Evolutionary conservation across 306 rosid species (phyloP).

Genomic region (Rosa lucieae): DNA sequence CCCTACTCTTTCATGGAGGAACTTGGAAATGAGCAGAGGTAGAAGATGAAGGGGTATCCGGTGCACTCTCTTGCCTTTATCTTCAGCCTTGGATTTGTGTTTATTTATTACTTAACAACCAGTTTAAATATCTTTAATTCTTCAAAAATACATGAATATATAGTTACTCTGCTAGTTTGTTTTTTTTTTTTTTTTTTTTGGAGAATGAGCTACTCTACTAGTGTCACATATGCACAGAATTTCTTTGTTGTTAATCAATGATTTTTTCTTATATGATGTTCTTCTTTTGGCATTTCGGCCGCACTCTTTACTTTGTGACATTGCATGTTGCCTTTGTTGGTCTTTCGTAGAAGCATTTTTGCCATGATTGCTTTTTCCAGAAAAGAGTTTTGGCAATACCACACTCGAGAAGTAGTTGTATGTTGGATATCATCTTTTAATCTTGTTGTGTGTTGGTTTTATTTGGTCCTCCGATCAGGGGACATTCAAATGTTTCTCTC

Average conservation of each 20-base stretch:
- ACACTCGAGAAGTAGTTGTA: background rate
- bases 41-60: background rate
- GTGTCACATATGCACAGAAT: background rate
- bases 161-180: background rate
- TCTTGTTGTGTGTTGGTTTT: conserved; percentile 2
- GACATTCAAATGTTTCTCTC: background rate
- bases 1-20: background rate
- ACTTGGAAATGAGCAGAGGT: background rate
- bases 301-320: background rate
- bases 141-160: background rate
- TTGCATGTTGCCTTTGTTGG: background rate
- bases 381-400: conserved; percentile 1
- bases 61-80: background rate
- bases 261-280: background rate
- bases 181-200: too few species aligned
- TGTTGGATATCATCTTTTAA: background rate
- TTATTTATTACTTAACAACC: background rate
- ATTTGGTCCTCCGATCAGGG: background rate
- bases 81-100: background rate
- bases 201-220: too few species aligned
- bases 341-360: background rate
- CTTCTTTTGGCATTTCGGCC: conserved; percentile 3
- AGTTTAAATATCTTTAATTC: background rate
- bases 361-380: background rate
- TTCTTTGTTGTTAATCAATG: background rate